A percentile compares a stretch with the other conserved stretches of the same genome.
phyloP scores from a whole-genome alignment of 495 filamentous ascomycete genomes.

The Annulohypoxylon stygium region DNA sequence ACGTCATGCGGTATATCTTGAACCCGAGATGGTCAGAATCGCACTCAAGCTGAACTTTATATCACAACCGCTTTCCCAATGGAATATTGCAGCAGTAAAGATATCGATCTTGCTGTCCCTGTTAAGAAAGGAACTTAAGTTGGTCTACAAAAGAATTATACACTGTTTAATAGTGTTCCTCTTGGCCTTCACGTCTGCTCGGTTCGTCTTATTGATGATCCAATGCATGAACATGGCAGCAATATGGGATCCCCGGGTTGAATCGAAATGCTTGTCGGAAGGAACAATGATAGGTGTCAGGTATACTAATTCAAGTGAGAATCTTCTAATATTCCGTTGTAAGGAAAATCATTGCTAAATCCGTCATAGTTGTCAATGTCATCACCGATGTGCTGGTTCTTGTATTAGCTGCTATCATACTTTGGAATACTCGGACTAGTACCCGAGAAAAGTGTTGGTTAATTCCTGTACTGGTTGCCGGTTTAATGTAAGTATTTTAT shows the following conservation, averaged over 20 bases:
- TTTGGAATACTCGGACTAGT: slow-evolving; percentile 62
- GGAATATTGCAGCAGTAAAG: slow-evolving; percentile 60
- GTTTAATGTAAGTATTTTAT: slow-evolving; percentile 55
- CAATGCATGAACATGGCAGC: slow-evolving; percentile 48
- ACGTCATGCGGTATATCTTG: slow-evolving; percentile 53
- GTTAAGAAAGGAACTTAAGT: slow-evolving; percentile 55
- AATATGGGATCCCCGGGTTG: slow-evolving; percentile 55
- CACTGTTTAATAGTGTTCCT: slow-evolving; percentile 54
- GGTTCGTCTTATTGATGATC: slow-evolving; percentile 51
- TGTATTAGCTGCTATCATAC: slow-evolving; percentile 59
- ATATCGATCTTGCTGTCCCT: slow-evolving; percentile 63
- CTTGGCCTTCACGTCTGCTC: slow-evolving; percentile 55
- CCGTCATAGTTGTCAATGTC: slow-evolving; percentile 55
- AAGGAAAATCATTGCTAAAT: slow-evolving; percentile 36
- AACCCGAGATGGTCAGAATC: slow-evolving; percentile 36
- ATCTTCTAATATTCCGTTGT: background rate
- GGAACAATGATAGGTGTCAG: slow-evolving; percentile 51
- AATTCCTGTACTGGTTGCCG: slow-evolving; percentile 58
- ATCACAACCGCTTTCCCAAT: slow-evolving; percentile 58
- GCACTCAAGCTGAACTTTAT: slow-evolving; percentile 61
- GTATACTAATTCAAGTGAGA: slow-evolving; percentile 54
- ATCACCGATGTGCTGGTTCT: slow-evolving; percentile 60
- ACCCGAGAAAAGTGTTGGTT: slow-evolving; percentile 56
- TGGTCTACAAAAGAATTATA: slow-evolving; percentile 55
- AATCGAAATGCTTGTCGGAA: slow-evolving; percentile 53